Conservation (phyloP, 202 grass and related monocot genomes). For the Thinopyrum obtusiflorum region DNA sequence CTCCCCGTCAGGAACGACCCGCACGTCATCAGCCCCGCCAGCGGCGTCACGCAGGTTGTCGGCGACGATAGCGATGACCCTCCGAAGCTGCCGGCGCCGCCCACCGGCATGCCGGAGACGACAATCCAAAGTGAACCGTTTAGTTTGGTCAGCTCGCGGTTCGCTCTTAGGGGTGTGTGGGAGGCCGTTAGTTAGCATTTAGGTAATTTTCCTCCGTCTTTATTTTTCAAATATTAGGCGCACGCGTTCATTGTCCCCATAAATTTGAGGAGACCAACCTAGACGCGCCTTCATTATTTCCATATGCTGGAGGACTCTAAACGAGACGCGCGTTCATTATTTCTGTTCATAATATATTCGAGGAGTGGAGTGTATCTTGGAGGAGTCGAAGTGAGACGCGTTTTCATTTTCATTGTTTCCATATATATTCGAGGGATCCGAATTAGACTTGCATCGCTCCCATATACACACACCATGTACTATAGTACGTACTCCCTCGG, state of each 20-base stretch:
- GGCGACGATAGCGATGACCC: not conserved
- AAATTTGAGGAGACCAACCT: no score
- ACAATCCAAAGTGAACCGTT: no score
- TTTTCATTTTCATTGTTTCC: no score
- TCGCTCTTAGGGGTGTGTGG: no score
- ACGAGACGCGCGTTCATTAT: not conserved
- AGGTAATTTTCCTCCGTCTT: no score
- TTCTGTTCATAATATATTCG: not conserved
- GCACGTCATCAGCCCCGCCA: constrained; percentile 46
- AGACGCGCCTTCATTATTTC: not conserved
- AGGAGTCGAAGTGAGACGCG: no score
- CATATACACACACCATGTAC: not conserved
- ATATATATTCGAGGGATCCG: not conserved
- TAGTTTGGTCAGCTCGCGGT: no score
- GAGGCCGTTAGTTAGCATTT: no score
- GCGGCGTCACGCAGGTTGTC: constrained; percentile 40
- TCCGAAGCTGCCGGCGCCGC: not conserved
- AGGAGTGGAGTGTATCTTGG: not conserved
- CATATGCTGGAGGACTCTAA: no score
- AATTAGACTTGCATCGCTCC: not conserved
- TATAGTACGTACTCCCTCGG: no score
- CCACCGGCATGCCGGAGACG: constrained; percentile 23
- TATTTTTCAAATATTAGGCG: no score
- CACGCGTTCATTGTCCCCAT: no score
- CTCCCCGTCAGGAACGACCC: constrained; percentile 40